Evolutionary conservation across 352 stramenopile genomes (phyloP).

Genomic region (Globisporangium mamillatum): DNA sequence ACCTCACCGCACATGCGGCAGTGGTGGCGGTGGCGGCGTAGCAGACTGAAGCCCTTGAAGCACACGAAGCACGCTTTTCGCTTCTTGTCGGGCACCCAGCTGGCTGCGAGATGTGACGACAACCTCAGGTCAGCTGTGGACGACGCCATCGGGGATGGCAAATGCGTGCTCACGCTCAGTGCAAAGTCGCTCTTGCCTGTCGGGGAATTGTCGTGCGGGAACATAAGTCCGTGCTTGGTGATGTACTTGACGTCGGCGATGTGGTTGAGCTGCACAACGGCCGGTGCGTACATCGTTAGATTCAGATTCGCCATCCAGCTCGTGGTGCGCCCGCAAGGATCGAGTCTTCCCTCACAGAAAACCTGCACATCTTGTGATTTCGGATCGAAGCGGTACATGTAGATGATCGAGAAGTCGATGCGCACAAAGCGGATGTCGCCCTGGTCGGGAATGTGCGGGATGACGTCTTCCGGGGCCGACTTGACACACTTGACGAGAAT

Average conservation of each 20-base stretch:
- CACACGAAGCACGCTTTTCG: conserved; percentile 65
- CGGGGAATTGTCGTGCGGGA: conserved; percentile 31
- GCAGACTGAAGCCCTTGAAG: conserved; percentile 64
- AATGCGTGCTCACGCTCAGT: conserved; percentile 36
- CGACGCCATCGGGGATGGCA: conserved; percentile 22
- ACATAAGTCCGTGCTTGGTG: conserved; percentile 72
- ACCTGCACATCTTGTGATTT: conserved; percentile 58
- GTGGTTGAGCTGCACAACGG: conserved; percentile 57
- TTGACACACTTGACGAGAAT: conserved; percentile 65
- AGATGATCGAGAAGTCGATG: conserved; percentile 52
- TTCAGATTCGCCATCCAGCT: conserved; percentile 54
- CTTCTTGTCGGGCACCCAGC: conserved; percentile 58
- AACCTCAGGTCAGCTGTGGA: conserved; percentile 16
- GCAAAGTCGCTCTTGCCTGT: not conserved
- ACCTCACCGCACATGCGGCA: conserved; percentile 83
- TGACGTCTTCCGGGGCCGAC: conserved; percentile 44
- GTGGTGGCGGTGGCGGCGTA: conserved; percentile 65
- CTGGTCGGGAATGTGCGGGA: conserved; percentile 25
- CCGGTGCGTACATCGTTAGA: conserved; percentile 57
- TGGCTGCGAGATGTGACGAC: conserved; percentile 25
- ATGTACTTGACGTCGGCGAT: conserved; percentile 82
- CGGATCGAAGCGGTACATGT: conserved; percentile 61
- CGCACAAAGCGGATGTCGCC: conserved; percentile 55
- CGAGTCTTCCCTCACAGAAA: conserved; percentile 56
- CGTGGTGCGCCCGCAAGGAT: conserved; percentile 44